These are phyloP conservation scores for Saposhnikovia divaricata DNA, from an alignment of 129 eudicot genomes.

Conservation along the genomic window DNA sequence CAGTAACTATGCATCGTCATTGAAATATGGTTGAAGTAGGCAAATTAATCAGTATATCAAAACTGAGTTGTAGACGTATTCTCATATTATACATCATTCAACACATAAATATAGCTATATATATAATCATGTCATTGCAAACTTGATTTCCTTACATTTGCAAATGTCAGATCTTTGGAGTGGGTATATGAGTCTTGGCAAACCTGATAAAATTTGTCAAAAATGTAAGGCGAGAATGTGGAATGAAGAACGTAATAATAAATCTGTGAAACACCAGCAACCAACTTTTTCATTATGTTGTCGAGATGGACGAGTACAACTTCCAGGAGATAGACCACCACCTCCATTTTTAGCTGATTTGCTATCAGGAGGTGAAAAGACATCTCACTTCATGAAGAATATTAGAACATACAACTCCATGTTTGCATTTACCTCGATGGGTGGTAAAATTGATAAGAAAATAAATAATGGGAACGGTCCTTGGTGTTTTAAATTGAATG, in stretches of 20 bases:
- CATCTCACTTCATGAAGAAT: not conserved
- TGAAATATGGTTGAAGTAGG: too few relatives aligned
- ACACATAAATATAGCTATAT: too few relatives aligned
- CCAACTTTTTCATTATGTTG: not conserved
- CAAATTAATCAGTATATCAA: too few relatives aligned
- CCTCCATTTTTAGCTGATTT: not conserved
- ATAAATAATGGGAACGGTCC: not conserved
- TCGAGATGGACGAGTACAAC: not conserved
- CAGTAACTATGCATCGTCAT: too few relatives aligned
- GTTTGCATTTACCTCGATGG: not conserved
- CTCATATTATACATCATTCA: too few relatives aligned
- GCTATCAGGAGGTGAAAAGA: too few relatives aligned
- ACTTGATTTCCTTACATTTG: too few relatives aligned
- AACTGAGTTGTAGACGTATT: too few relatives aligned
- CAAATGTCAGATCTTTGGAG: not conserved
- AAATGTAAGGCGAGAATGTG: not conserved
- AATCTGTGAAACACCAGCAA: not conserved
- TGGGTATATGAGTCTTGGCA: not conserved
- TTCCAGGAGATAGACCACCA: not conserved
- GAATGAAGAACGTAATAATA: not conserved
- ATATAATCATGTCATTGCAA: too few relatives aligned
- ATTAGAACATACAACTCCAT: not conserved
- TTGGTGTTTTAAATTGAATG: not conserved
- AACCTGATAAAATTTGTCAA: not conserved
- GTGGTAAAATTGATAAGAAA: not conserved